Conservation (phyloP, 139 green algal species). For the Chlorella ohadii region DNA sequence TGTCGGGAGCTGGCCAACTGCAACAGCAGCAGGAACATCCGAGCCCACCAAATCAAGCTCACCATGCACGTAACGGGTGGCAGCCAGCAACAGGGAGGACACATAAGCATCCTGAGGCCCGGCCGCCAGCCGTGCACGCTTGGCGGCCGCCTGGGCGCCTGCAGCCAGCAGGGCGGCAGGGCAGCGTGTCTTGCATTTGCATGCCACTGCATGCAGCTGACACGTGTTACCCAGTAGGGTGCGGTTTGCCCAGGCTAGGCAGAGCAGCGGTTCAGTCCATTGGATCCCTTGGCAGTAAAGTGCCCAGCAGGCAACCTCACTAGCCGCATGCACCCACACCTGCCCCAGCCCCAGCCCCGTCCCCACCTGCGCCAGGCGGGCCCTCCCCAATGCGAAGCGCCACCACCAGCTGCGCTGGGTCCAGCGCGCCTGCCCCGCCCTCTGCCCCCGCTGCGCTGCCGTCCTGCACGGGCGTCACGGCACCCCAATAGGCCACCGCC, state of each 20-base stretch:
- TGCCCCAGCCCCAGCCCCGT: not conserved
- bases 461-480: constrained; percentile 9
- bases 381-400: constrained; percentile 19
- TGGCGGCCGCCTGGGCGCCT: not conserved
- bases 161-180: no score
- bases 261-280: no score
- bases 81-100: constrained; percentile 9
- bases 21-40: constrained; percentile 23
- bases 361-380: not conserved
- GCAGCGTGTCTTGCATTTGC: no score
- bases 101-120: not conserved
- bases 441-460: not conserved
- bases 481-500: constrained; percentile 28
- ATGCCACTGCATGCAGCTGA: no score
- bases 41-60: no score
- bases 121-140: constrained; percentile 6
- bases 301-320: no score
- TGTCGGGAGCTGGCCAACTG: not conserved
- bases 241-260: no score
- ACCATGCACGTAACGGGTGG: no score
- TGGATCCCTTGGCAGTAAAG: no score
- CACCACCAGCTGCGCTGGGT: constrained; percentile 23
- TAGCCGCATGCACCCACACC: not conserved
- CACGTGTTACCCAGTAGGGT: no score
- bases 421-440: not conserved